Base-by-base conservation (phyloP, 1,139 yeast genomes). In the Hyphopichia pseudoburtonii region DNA sequence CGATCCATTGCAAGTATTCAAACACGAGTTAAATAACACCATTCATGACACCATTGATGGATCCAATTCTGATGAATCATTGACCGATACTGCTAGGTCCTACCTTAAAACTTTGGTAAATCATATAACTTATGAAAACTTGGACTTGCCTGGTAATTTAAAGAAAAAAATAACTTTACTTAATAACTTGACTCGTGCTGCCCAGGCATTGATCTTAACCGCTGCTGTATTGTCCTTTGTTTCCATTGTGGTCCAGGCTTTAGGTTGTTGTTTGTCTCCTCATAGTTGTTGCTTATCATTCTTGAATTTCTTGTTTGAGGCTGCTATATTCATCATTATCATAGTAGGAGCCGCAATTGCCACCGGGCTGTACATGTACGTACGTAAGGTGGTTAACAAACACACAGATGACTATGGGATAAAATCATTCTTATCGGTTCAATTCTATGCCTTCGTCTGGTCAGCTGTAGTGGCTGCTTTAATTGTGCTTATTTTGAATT, bases 1-100 rank as follows among this genome's bases (percentile, higher is more conserved):
- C 48, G 78, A 83, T 53, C 81, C 86, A 2, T 59, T 72, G 23
- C 56, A 60, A 3, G 52, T 83, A 26, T 47, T 82, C 39, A 67
- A 67, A 42, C 54, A 60, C 23, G 74, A 73, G 45, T 50, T 78
- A 34, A 62, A 62, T 33, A 45, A 54, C 33, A 55, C 64, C 34
- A 51, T 70, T 36, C 47, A 54, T 35, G 47, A 54, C 17, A 49
- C 52, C 18, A 42, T 59, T n/a, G 52, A 54, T 23, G 70, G 65
- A 0, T 41, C 44, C 9, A 40, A 48, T 6, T 28, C 24, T 25
- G 32, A 28, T 15, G 55, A 52, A 21, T 31, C 40, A 15, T 28
- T 48, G 14, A 37, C 47, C n/a, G 34, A 48, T 3, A 36, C 57
- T 3, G 48, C 58, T 9, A 52, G 47, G 44, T 47, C 47, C 22